A percentile compares a stretch with the other conserved stretches of the same genome.
Conservation (phyloP, 805 yeast species). For the Wickerhamiella azyma region DNA sequence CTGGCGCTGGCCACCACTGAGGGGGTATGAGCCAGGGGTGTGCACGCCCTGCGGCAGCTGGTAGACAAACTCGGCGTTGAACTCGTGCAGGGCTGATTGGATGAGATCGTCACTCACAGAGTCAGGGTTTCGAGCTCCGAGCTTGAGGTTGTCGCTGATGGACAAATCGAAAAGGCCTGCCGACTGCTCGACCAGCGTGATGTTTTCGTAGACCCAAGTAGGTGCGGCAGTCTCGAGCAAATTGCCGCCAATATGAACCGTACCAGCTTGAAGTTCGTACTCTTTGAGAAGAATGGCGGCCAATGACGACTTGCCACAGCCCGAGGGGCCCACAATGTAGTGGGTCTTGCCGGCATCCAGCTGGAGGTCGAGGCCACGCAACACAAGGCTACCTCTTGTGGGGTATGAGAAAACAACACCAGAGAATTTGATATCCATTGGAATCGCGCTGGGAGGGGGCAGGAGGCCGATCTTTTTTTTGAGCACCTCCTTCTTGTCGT, state of each 20-base stretch:
- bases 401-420: slow-evolving; percentile 43
- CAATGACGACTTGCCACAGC: slow-evolving; percentile 85
- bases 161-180: slow-evolving; percentile 53
- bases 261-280: slow-evolving; percentile 42
- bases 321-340: slow-evolving; percentile 75
- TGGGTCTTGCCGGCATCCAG: slow-evolving; percentile 37
- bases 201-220: slow-evolving; percentile 44
- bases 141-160: slow-evolving; percentile 45
- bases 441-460: slow-evolving; percentile 6
- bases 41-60: slow-evolving; percentile 43
- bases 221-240: slow-evolving; percentile 32
- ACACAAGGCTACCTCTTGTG: slow-evolving; percentile 35
- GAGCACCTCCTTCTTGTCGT: slow-evolving; percentile 11
- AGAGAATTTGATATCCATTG: slow-evolving; percentile 11
- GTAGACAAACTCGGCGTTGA: slow-evolving; percentile 36
- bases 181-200: slow-evolving; percentile 63
- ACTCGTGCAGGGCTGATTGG: slow-evolving; percentile 37
- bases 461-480: slow-evolving; percentile 18
- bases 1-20: slow-evolving; percentile 91
- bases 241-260: slow-evolving; percentile 42
- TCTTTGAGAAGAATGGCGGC: slow-evolving; percentile 47
- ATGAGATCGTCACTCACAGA: slow-evolving; percentile 22
- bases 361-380: slow-evolving; percentile 35
- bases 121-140: slow-evolving; percentile 30
- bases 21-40: slow-evolving; percentile 29